Conservation (phyloP, 1,139 yeast species). For the Geotrichum reessii region DNA sequence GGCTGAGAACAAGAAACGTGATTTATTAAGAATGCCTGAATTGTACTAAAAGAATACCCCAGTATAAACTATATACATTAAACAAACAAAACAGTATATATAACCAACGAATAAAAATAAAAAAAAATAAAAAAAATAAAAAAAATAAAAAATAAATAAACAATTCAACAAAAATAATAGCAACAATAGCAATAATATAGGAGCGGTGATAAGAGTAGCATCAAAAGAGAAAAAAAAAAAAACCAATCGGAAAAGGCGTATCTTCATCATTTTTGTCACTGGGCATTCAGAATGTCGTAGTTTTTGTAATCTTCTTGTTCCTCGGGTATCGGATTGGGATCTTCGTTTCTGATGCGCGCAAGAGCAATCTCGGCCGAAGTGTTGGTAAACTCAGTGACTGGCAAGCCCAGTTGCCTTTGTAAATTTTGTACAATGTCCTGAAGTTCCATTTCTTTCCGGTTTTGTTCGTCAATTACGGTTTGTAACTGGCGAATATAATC, state of each 20-base stretch:
- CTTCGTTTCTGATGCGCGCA: conserved; percentile 45
- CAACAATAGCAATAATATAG: background rate
- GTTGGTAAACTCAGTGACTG: conserved; percentile 49
- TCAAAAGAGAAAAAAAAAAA: background rate
- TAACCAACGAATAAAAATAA: background rate
- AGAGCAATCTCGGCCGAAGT: conserved; percentile 79
- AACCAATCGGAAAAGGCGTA: conserved; percentile 16
- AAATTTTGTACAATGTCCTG: conserved; percentile 55
- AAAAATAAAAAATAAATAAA: background rate
- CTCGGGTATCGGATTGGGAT: conserved; percentile 61
- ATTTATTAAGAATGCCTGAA: conserved; percentile 81
- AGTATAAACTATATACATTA: background rate
- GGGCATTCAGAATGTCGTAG: background rate
- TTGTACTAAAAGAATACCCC: conserved; percentile 27
- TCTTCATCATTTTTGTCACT: conserved; percentile 8
- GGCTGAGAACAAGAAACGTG: conserved; percentile 66
- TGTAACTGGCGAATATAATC: conserved; percentile 76
- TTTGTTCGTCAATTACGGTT: conserved; percentile 49
- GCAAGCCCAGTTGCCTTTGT: conserved; percentile 41
- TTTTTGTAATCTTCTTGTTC: conserved; percentile 31
- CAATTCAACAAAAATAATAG: background rate
- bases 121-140: background rate
- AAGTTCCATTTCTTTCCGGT: conserved; percentile 71
- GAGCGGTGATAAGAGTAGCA: background rate
- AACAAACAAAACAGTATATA: background rate